A percentile compares a stretch with the other conserved stretches of the same genome.
These are phyloP conservation scores for Thinopyrum elongatum DNA, from an alignment of 176 grass and related monocot species.

Conservation along the genomic window DNA sequence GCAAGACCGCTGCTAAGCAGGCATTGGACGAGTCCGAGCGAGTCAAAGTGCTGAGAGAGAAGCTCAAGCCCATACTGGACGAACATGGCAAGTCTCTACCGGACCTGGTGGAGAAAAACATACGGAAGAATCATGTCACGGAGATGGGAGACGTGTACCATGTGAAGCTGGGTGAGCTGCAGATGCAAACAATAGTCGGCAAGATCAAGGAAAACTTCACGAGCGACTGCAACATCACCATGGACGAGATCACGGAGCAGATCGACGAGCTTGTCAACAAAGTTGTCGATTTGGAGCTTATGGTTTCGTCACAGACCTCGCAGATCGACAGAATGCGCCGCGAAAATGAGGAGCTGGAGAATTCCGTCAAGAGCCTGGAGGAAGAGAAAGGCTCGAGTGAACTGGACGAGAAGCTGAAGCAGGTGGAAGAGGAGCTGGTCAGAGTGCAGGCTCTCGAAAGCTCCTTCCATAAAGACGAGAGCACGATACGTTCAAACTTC, in stretches of 20 bases:
- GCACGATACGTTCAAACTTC: slow-evolving; percentile 54
- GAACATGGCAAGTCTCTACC: slow-evolving; percentile 40
- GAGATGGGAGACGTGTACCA: slow-evolving; percentile 37
- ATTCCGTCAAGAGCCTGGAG: slow-evolving; percentile 50
- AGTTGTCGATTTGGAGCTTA: slow-evolving; percentile 80
- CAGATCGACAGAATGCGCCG: slow-evolving; percentile 69
- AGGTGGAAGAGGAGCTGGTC: slow-evolving; percentile 63
- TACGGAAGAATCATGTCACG: slow-evolving; percentile 9
- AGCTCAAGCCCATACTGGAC: slow-evolving; percentile 47
- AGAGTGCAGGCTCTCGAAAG: slow-evolving; percentile 60
- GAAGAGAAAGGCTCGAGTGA: slow-evolving; percentile 55
- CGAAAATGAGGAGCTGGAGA: slow-evolving; percentile 65
- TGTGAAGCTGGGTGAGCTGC: slow-evolving; percentile 48
- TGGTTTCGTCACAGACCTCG: slow-evolving; percentile 74
- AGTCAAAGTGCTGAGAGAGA: slow-evolving; percentile 40
- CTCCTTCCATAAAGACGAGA: slow-evolving; percentile 61
- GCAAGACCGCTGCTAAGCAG: slow-evolving; percentile 27
- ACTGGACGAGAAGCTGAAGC: slow-evolving; percentile 51
- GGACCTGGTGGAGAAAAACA: slow-evolving; percentile 21
- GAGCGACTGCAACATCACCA: slow-evolving; percentile 52
- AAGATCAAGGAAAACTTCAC: slow-evolving; percentile 85
- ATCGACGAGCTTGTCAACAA: slow-evolving; percentile 85
- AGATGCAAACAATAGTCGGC: slow-evolving; percentile 45
- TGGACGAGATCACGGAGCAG: slow-evolving; percentile 71
- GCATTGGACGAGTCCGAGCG: slow-evolving; percentile 48